Base-by-base conservation (phyloP, 1,139 yeast genomes). In the Pichia sp. region DNA sequence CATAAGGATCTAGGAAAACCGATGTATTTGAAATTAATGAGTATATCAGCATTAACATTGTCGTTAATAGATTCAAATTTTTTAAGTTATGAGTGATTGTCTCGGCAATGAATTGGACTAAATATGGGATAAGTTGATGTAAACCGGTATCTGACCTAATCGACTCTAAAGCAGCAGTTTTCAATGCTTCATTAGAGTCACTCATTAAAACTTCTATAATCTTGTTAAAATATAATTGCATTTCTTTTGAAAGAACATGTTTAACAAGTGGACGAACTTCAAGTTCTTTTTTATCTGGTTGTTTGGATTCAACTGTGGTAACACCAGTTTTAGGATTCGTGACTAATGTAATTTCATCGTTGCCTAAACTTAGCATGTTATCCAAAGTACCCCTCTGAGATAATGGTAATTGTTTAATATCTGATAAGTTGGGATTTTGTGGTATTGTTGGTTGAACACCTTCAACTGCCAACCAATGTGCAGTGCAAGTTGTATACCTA, bases 401-500 rank as follows among this genome's bases (percentile, higher is more conserved):
- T 2, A 90, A 84, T 35, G 86, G 82, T 25, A 82, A 62, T 43
- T 73, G 71, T 58, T 78, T 80, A 46, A 84, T 79, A 55, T 84
- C 95, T 36, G 81, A 73, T 25, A 90, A 79, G 38, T 85, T 77
- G 31, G 99, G 99, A 66, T 94, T 94, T 65, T 94, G 98, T 2
- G 97, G 95, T 47, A 94, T 92, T 43, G 94, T 84, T 1, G 99
- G 98, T 61, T 94, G 99, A 4, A 94, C 96, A 44, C 99, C 99
- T 66, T 94, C 99, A 48, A 94, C 87, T 1, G 98, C 97, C 35
- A 94, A 73, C 98, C 99, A 94, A 64, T 94, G 99, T 2, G 97
- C 96, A 0, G 97, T 87, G 62, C 86, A 90, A 0, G 96, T 82
- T 1, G 95, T 82, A 49, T 85, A 82, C 49, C 97, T 74, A 4